Conservation (phyloP, 306 rosid species). For the Carpinus fangiana region DNA sequence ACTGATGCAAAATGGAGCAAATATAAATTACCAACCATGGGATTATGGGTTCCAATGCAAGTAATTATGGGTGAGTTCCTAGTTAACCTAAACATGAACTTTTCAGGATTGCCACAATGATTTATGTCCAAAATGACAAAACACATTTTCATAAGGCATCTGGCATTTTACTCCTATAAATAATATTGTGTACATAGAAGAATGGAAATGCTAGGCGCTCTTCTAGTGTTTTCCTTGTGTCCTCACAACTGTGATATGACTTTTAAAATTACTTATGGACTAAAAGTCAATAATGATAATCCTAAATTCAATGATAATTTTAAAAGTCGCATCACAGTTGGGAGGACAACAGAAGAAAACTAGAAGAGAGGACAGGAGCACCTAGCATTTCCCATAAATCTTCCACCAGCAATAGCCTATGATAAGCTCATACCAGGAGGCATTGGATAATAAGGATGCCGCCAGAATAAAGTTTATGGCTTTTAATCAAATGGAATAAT, state of each 20-base stretch:
- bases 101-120: not conserved
- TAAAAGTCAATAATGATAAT: no score
- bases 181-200: not conserved
- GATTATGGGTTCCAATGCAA: not conserved
- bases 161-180: not conserved
- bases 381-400: not conserved
- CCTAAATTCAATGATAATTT: no score
- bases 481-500: not conserved
- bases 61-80: not conserved
- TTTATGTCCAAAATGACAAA: not conserved
- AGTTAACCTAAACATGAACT: not conserved
- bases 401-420: not conserved
- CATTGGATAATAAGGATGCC: not conserved
- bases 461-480: not conserved
- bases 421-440: not conserved
- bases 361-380: no score
- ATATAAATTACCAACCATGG: not conserved
- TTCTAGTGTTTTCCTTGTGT: no score
- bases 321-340: no score
- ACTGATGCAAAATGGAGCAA: not conserved
- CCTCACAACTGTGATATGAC: no score
- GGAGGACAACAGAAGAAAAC: no score
- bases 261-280: no score
- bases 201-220: no score
- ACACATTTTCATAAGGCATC: not conserved